Evolutionary conservation across 2,329 filamentous ascomycete species (phyloP), one percentile per base, ranked within the genome.

Genomic region (Phaeosphaeria sp.): DNA sequence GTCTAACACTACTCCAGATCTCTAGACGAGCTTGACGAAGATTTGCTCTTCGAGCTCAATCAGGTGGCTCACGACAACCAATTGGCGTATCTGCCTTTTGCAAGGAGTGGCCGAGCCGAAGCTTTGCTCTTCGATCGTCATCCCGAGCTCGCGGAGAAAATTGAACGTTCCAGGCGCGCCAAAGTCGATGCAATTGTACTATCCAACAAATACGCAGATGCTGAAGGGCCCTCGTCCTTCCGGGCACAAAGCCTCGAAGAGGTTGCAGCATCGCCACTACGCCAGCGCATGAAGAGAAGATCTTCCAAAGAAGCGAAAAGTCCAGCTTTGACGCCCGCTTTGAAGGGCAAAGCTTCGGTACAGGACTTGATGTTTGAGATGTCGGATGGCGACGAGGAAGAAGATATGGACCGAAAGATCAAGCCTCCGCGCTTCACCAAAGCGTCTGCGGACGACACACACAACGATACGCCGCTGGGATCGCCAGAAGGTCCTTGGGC

Each of bases 321-420:
- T 61, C 86, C 87, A 59, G 81, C 83, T 0, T 83, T 85, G 51
- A 91, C 87, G 55, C 92, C 92, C 1, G 82, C 80, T 18, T 80
- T 95, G 45, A 88, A 86, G 53, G 83, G 89, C 1, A 92, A 87
- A 68, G 84, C 83, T 20, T 93, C 90, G 0, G 81, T 84, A 1
- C 84, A 83, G 39, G 93, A 97, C 66, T 83, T 97, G 53, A 96
- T 97, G 76, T 97, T 97, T 72, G 88, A 92, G 64, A 97, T 97
- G 93, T 94, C 97, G 57, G 93, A 96, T 39, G 92, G 93, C 44
- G 84, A 75, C 17, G 69, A 70, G 6, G 57, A 63, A 2, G 49
- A 55, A 6, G 58, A 51, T 11, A 8, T 43, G 6, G 11, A 48
- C 1, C 52, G 61, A 7, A 66, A 60, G 30, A 71, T 74, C 49